Evolutionary conservation across 345 rosid species (phyloP).

Genomic region (Brassica rapa): DNA sequence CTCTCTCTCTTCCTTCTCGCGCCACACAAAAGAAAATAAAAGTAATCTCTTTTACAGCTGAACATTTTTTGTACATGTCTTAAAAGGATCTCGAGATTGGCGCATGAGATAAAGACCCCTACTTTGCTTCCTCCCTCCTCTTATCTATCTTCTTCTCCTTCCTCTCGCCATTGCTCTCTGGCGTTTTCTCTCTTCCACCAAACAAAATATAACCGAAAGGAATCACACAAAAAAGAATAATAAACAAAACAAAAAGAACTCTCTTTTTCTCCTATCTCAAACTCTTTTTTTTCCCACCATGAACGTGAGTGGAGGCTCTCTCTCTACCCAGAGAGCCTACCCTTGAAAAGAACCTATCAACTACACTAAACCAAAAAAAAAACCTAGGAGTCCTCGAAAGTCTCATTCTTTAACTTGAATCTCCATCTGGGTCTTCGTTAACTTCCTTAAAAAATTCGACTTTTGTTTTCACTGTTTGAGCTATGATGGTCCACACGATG

Average conservation of each 20-base stretch:
- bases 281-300: constrained; percentile 34
- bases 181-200: constrained; percentile 22
- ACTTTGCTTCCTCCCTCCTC: constrained; percentile 24
- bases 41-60: constrained; percentile 26
- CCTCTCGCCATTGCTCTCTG: constrained; percentile 31
- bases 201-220: constrained; percentile 3
- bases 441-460: neutral
- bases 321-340: constrained; percentile 49
- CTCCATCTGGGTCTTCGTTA: neutral
- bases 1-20: neutral
- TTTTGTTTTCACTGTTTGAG: neutral
- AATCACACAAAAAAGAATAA: neutral
- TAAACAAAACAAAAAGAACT: neutral
- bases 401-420: neutral
- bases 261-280: neutral
- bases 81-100: constrained; percentile 50
- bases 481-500: constrained; percentile 48
- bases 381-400: constrained; percentile 22
- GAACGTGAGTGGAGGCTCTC: constrained; percentile 53
- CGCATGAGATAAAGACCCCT: constrained; percentile 41
- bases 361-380: constrained; percentile 5
- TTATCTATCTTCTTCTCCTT: constrained; percentile 15
- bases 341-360: constrained; percentile 37
- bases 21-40: constrained; percentile 12
- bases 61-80: neutral